A percentile compares a stretch with the other conserved stretches of the same genome.
Evolutionary conservation across 305 asterid species (phyloP).

Genomic region (Fraxinus angustifolia): DNA sequence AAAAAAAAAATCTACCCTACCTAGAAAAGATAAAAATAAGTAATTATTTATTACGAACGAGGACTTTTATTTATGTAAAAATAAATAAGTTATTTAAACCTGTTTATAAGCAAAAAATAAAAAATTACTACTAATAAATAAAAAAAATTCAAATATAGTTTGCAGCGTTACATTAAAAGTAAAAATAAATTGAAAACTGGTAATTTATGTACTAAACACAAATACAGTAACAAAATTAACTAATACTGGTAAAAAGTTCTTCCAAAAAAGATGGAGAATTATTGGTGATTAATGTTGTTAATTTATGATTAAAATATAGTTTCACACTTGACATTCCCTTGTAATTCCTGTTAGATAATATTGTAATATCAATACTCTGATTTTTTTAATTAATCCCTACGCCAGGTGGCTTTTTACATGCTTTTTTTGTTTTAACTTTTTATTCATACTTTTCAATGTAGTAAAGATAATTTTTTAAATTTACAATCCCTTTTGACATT

Average conservation of each 20-base stretch:
- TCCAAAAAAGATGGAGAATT: slow-evolving; percentile 24
- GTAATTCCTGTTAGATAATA: slow-evolving; percentile 26
- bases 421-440: background rate
- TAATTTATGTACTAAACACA: background rate
- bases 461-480: background rate
- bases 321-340: slow-evolving; percentile 42
- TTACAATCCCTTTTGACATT: background rate
- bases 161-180: background rate
- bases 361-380: slow-evolving; percentile 7
- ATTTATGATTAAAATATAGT: slow-evolving; percentile 34
- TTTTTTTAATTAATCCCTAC: slow-evolving; percentile 8
- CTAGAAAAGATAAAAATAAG: background rate
- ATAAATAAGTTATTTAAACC: background rate
- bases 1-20: background rate
- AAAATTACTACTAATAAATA: background rate
- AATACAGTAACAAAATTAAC: slow-evolving; percentile 22
- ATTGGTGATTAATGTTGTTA: slow-evolving; percentile 38
- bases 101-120: background rate
- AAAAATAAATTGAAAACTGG: background rate
- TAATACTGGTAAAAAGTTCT: slow-evolving; percentile 25
- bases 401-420: slow-evolving; percentile 15
- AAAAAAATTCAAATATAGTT: background rate
- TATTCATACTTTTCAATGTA: background rate
- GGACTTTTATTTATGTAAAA: background rate
- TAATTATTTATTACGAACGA: background rate